Percentiles rank a stretch among this genome's conserved stretches.
Evolutionary conservation across 2,329 filamentous ascomycete genomes (phyloP).

Genomic region (Apiospora saccharicola): DNA sequence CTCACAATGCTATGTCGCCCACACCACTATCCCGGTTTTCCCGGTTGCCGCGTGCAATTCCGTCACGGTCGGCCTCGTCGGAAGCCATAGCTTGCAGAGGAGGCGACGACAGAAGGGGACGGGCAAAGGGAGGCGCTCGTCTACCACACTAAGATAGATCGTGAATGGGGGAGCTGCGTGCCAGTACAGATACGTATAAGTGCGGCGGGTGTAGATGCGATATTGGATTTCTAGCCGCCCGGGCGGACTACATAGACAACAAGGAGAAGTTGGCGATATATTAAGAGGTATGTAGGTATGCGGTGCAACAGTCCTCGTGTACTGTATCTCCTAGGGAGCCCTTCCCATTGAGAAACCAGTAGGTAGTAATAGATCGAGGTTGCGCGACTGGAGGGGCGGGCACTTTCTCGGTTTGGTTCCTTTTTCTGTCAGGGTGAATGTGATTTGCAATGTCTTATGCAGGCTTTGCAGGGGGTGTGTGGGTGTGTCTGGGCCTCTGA

Average conservation of each 20-base stretch:
- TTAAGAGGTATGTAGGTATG: background rate
- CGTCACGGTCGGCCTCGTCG: constrained; percentile 9
- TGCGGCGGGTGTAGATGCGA: constrained; percentile 6
- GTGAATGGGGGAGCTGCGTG: background rate
- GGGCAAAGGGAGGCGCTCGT: background rate
- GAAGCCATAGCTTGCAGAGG: background rate
- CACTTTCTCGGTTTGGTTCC: background rate
- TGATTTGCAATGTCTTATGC: constrained; percentile 16
- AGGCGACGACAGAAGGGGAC: background rate
- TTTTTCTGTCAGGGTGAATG: background rate
- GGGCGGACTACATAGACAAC: background rate
- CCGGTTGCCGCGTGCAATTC: background rate
- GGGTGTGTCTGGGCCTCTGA: background rate
- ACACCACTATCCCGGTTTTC: constrained; percentile 5
- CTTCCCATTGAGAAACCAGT: background rate
- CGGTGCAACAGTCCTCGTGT: background rate
- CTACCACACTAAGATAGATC: background rate
- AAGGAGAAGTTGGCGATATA: constrained; percentile 8
- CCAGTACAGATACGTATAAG: background rate
- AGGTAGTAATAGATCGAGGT: background rate
- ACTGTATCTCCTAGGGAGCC: background rate
- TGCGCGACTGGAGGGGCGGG: background rate
- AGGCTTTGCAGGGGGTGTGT: background rate
- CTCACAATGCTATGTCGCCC: background rate
- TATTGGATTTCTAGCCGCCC: background rate